A percentile compares a stretch with the other conserved stretches of the same genome.
Conservation (phyloP, 208 protist genomes). For the Leishmania gerbilli region DNA sequence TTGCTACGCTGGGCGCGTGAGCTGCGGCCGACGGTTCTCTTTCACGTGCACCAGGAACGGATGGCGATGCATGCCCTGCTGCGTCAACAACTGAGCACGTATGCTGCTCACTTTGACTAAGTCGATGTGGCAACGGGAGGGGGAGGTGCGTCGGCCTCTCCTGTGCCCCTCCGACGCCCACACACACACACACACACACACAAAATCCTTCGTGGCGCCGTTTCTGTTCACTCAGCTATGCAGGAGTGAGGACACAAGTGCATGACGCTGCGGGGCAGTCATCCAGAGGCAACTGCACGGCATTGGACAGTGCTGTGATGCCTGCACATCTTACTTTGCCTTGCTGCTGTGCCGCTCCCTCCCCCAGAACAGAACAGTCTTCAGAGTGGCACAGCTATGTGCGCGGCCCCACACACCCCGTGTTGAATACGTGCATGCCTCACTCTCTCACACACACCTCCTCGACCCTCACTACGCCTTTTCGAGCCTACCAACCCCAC, state of each 20-base stretch:
- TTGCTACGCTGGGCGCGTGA: not conserved
- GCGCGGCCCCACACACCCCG: not conserved
- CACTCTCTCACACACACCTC: not conserved
- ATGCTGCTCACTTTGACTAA: not conserved
- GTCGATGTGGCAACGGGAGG: not conserved
- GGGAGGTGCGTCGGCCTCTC: not conserved
- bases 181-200: not conserved
- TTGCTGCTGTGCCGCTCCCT: not conserved
- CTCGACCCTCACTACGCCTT: not conserved
- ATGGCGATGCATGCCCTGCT: not conserved
- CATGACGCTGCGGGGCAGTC: not conserved
- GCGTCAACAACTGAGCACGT: constrained; percentile 10
- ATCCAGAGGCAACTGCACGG: not conserved
- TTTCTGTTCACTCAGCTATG: not conserved
- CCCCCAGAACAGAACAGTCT: not conserved
- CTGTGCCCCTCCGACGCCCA: not conserved
- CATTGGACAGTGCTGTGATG: not conserved
- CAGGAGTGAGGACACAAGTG: not conserved
- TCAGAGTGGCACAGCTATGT: not conserved
- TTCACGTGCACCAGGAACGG: constrained; percentile 18
- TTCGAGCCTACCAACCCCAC: not conserved
- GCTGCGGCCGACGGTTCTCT: constrained; percentile 4
- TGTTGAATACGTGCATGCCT: not conserved
- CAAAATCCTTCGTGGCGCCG: not conserved
- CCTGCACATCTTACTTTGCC: not conserved